Percentiles rank a stretch among this genome's conserved stretches.
phyloP scores from a whole-genome alignment of 257 asterid genomes.

The Primulina eburnea region DNA sequence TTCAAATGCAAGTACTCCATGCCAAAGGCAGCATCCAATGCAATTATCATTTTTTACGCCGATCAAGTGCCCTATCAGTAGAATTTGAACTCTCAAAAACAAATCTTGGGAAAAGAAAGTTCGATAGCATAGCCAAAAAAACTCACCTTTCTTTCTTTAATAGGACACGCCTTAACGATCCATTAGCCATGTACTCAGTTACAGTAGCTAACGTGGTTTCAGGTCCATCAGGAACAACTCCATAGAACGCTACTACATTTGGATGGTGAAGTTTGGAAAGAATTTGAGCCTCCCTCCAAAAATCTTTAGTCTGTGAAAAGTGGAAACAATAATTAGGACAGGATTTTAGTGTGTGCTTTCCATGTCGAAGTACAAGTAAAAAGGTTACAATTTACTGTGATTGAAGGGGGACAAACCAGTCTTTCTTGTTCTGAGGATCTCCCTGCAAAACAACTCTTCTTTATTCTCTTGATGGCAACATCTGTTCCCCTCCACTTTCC shows the following conservation, averaged over 20 bases:
- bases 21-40: constrained; percentile 55
- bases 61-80: constrained; percentile 57
- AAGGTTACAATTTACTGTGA: background rate
- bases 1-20: constrained; percentile 66
- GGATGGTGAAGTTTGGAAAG: constrained; percentile 89
- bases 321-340: background rate
- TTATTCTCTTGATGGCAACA: constrained; percentile 55
- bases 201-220: constrained; percentile 82
- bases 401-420: constrained; percentile 36
- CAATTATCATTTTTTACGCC: constrained; percentile 61
- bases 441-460: constrained; percentile 47
- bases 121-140: background rate
- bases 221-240: constrained; percentile 89
- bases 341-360: background rate
- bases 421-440: constrained; percentile 50
- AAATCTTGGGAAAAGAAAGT: background rate
- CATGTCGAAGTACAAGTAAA: background rate
- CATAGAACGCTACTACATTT: constrained; percentile 81
- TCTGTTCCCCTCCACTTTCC: constrained; percentile 63
- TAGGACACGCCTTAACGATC: constrained; percentile 71
- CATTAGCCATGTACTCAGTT: constrained; percentile 77
- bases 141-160: constrained; percentile 66
- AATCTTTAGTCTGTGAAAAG: constrained; percentile 58
- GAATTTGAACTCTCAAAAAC: constrained; percentile 7
- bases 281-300: constrained; percentile 92